These are phyloP conservation scores for Musa troglodytarum DNA, from an alignment of 176 grass and related monocot genomes.

Conservation along the genomic window DNA sequence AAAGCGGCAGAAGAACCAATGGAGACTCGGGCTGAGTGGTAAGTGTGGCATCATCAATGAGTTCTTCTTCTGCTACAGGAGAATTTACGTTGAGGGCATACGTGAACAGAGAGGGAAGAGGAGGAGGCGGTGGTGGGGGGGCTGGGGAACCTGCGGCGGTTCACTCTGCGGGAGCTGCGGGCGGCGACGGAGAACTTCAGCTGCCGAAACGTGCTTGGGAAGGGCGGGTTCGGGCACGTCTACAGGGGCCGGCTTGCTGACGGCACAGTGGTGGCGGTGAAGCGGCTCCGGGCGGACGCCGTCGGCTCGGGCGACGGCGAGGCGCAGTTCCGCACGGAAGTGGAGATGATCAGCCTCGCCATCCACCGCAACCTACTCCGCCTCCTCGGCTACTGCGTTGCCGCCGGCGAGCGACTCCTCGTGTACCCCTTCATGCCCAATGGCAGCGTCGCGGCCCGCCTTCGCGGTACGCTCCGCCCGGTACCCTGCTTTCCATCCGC, in stretches of 20 bases:
- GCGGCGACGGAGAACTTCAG: conserved; percentile 78
- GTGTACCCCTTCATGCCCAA: conserved; percentile 94
- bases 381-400: conserved; percentile 68
- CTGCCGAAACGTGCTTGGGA: conserved; percentile 52
- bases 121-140: conserved; percentile 19
- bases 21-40: conserved; percentile 60
- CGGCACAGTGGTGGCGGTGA: conserved; percentile 68
- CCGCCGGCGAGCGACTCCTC: conserved; percentile 64
- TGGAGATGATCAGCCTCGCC: conserved; percentile 96
- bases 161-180: conserved; percentile 59
- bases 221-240: conserved; percentile 91
- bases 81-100: too few species aligned
- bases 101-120: conserved; percentile 22
- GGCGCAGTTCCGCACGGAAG: conserved; percentile 80
- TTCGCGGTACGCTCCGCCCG: conserved; percentile 44
- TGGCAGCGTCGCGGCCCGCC: conserved; percentile 70
- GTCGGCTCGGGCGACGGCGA: conserved; percentile 56
- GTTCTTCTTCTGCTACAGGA: too few species aligned
- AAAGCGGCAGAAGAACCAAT: conserved; percentile 42
- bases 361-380: conserved; percentile 85
- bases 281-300: conserved; percentile 67
- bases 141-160: conserved; percentile 66
- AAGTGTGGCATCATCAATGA: background rate
- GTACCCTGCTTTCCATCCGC: background rate
- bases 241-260: conserved; percentile 55